Conservation (phyloP, 108 stramenopile genomes). For the Skeletonema potamos region DNA sequence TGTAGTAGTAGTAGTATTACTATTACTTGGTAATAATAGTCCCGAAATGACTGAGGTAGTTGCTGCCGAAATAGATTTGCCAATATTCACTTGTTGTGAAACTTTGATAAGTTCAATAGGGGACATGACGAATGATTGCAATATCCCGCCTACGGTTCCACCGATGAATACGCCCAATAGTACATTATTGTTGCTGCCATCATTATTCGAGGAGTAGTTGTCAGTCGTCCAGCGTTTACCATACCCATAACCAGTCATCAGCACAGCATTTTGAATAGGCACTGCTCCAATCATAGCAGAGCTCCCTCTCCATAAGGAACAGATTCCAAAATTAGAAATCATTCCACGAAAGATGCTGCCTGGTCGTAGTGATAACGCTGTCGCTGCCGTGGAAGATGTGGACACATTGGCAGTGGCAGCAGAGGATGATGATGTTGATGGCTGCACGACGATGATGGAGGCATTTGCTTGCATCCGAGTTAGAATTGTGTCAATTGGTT, state of each 20-base stretch:
- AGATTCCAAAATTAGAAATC: conserved; percentile 47
- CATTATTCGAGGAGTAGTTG: conserved; percentile 7
- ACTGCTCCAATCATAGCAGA: conserved; percentile 83
- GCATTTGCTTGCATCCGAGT: conserved; percentile 66
- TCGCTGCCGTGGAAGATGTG: not conserved
- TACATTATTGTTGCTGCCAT: conserved; percentile 12
- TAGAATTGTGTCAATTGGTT: conserved; percentile 82
- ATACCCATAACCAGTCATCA: conserved; percentile 86
- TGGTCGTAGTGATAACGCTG: conserved; percentile 1
- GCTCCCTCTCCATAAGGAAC: conserved; percentile 69
- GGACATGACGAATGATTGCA: conserved; percentile 83
- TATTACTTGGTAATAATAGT: conserved; percentile 11
- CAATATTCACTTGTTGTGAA: conserved; percentile 59
- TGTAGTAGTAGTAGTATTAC: not conserved
- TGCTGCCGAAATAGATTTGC: conserved; percentile 26
- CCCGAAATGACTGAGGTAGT: conserved; percentile 15
- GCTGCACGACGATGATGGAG: not conserved
- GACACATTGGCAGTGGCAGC: not conserved
- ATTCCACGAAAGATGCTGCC: conserved; percentile 28
- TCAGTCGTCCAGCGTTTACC: conserved; percentile 57
- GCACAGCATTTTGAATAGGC: conserved; percentile 81
- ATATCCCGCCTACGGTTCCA: conserved; percentile 74
- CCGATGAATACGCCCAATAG: conserved; percentile 74
- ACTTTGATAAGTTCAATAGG: conserved; percentile 87
- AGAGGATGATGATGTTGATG: not conserved